phyloP scores from a whole-genome alignment of 306 rosid species.

The Neltuma alba region DNA sequence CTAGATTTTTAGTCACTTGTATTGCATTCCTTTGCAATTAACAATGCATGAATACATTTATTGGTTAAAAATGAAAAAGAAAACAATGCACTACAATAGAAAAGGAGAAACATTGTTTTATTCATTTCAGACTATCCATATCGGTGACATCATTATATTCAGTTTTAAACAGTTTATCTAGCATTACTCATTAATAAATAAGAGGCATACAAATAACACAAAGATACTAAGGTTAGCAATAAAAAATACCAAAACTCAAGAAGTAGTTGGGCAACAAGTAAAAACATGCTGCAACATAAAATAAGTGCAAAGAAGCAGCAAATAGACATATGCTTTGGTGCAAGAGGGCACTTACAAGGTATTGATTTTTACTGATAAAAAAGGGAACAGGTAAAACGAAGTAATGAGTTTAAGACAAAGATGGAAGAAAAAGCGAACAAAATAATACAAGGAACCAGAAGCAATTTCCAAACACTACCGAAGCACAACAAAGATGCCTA shows the following conservation, averaged over 20 bases:
- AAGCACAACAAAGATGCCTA: constrained; percentile 25
- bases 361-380: constrained; percentile 12
- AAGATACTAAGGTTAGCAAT: not conserved
- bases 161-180: constrained; percentile 18
- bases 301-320: not conserved
- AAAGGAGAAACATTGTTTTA: not conserved
- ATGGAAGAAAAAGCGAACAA: not conserved
- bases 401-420: not conserved
- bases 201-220: constrained; percentile 11
- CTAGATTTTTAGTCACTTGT: not conserved
- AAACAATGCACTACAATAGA: not conserved
- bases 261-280: not conserved
- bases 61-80: not conserved
- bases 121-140: not conserved
- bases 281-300: constrained; percentile 5
- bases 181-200: constrained; percentile 20
- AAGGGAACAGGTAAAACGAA: constrained; percentile 27
- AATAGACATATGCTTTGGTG: not conserved
- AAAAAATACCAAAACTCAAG: not conserved
- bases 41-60: not conserved
- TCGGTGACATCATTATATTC: not conserved
- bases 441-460: constrained; percentile 1
- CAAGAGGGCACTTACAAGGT: constrained; percentile 17
- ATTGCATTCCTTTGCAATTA: constrained; percentile 5
- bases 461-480: constrained; percentile 18